Evolutionary conservation across 2,329 filamentous ascomycete genomes (phyloP), one percentile per base, ranked within the genome.

Genomic region (Stagonosporopsis vannaccii): DNA sequence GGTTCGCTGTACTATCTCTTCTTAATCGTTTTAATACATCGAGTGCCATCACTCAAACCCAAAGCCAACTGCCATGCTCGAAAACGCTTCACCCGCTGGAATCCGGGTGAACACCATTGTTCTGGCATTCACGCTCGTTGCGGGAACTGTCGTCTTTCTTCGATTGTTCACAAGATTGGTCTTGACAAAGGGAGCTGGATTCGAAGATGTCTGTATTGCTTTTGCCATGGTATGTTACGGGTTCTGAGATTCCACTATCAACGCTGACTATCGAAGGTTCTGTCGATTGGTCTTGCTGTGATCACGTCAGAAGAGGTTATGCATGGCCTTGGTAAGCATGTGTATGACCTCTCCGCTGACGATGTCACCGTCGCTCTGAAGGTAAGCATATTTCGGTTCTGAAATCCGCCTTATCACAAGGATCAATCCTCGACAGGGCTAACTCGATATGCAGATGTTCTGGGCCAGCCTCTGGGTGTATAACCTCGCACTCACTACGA

Each of bases 391-490:
- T 35, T 15, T 8, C 23, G 19, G 11, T 26, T 40, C 36, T 23
- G 15, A 28, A 25, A 13, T 40, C 33, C 33, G 11, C 11, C 7
- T 22, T 11, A 1, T 11, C 20, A 36, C n/a, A 36, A 19, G 17
- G 2, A 20, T 6, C 8, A 43, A 43, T 15, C 12, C 13, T 4
- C 19, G 20, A 20, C 35, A 37, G 35, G 5, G 19, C 47, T 56
- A 19, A 56, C 37, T 19, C 12, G 9, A 40, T 5, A n/a, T 19
- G 15, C 47, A 75, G 72, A 66, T 69, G 25, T 75, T 76, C 41
- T 76, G 72, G 73, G 69, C 67, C 8, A 70, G 69, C 19, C 55
- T 74, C 0, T 74, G 69, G 70, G 62, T 73, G 7, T 74, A 75
- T 54, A 67, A 67, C 44, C 62, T 75, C n/a, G 50, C 66, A 9